These are phyloP conservation scores for Septoria linicola DNA, from an alignment of 2,329 filamentous ascomycete species.

Conservation along the genomic window DNA sequence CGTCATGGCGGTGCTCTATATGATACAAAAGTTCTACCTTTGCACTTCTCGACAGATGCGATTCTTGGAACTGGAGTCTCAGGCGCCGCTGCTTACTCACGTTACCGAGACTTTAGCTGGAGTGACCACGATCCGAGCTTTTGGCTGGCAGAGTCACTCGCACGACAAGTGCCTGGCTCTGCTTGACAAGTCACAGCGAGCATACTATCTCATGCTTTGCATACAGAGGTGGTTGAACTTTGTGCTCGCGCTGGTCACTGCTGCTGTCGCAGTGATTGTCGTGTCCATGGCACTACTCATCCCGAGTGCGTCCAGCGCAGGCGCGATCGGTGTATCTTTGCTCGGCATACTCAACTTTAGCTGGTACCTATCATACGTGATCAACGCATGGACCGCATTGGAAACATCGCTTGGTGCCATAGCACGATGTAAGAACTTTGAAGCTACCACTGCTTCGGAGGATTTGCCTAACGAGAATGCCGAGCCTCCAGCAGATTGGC, in stretches of 20 bases:
- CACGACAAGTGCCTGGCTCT: conserved; percentile 40
- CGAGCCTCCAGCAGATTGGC: conserved; percentile 70
- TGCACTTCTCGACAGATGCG: conserved; percentile 51
- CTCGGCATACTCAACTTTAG: conserved; percentile 57
- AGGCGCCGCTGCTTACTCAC: conserved; percentile 51
- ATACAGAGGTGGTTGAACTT: conserved; percentile 48
- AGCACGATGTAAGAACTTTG: conserved; percentile 56
- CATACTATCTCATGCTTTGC: conserved; percentile 49
- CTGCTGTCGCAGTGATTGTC: conserved; percentile 33
- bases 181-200: conserved; percentile 45
- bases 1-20: conserved; percentile 40
- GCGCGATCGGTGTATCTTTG: conserved; percentile 52
- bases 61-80: conserved; percentile 54
- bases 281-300: conserved; percentile 40
- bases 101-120: conserved; percentile 53
- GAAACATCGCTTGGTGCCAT: conserved; percentile 61
- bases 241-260: conserved; percentile 44
- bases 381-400: conserved; percentile 56
- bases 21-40: conserved; percentile 50
- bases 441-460: conserved; percentile 46
- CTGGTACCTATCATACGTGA: conserved; percentile 51
- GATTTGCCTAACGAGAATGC: conserved; percentile 60
- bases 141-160: conserved; percentile 48
- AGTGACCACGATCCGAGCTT: conserved; percentile 53
- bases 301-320: conserved; percentile 36